Percentiles rank a stretch among this genome's conserved stretches.
phyloP scores from a whole-genome alignment of 331 rosid species.

The Rhamnella rubrinervis region DNA sequence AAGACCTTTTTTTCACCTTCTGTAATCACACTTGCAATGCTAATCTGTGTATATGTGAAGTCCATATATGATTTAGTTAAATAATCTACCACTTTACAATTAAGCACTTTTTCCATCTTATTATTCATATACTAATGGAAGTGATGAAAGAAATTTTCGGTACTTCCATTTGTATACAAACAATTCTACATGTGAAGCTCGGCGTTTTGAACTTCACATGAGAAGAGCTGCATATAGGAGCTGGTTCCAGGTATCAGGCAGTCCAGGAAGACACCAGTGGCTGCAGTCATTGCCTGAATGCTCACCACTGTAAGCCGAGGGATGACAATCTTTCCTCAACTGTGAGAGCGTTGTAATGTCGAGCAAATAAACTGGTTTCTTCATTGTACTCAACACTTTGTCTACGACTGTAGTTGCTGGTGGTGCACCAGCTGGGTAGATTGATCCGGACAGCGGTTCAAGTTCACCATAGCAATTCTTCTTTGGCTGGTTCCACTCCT shows the following conservation, averaged over 20 bases:
- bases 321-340: conserved; percentile 59
- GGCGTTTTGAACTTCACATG: conserved; percentile 24
- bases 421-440: conserved; percentile 72
- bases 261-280: conserved; percentile 69
- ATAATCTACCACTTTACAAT: conserved; percentile 28
- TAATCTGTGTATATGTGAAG: conserved; percentile 3
- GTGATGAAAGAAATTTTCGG: conserved; percentile 15
- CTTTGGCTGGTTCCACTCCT: conserved; percentile 79
- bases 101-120: conserved; percentile 15
- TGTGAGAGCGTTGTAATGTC: conserved; percentile 59
- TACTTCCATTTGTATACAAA: conserved; percentile 3
- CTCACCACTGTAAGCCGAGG: conserved; percentile 41
- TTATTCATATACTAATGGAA: conserved; percentile 20
- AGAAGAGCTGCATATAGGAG: conserved; percentile 49
- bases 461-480: conserved; percentile 71
- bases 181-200: background rate
- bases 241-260: conserved; percentile 70
- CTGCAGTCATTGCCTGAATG: conserved; percentile 52
- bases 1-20: conserved; percentile 1
- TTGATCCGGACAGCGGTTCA: conserved; percentile 58
- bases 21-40: conserved; percentile 12
- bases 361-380: conserved; percentile 48
- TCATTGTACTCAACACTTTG: conserved; percentile 45
- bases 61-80: conserved; percentile 15
- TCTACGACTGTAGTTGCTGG: conserved; percentile 60